Evolutionary conservation across 2,329 filamentous ascomycete species (phyloP).

Genomic region (Endoconidiophora laricicola): DNA sequence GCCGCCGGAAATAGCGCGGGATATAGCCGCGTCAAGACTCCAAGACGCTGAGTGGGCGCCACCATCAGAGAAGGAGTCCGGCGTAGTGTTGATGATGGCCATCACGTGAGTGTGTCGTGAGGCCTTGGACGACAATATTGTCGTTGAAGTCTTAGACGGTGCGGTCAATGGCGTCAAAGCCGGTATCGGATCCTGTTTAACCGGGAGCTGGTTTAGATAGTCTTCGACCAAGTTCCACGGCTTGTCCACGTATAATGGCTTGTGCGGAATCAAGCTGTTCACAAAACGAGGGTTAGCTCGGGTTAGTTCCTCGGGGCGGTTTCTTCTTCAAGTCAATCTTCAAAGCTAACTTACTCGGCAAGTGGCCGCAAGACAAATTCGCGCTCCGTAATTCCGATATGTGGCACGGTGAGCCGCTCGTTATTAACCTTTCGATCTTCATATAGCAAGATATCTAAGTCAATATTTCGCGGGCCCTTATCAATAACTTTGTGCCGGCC

Average conservation of each 20-base stretch:
- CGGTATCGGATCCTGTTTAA: conserved; percentile 32
- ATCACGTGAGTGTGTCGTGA: conserved; percentile 61
- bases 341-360: conserved; percentile 42
- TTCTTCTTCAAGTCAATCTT: background rate
- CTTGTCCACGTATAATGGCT: conserved; percentile 32
- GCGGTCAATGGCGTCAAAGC: conserved; percentile 39
- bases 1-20: conserved; percentile 46
- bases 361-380: conserved; percentile 88
- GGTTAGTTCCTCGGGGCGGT: background rate
- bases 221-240: conserved; percentile 46
- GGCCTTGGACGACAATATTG: conserved; percentile 41
- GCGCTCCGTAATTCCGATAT: conserved; percentile 69
- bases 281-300: background rate
- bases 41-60: conserved; percentile 46
- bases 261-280: conserved; percentile 36
- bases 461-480: conserved; percentile 88
- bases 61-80: conserved; percentile 93
- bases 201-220: conserved; percentile 41
- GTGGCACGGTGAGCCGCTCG: conserved; percentile 67
- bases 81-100: conserved; percentile 88
- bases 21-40: conserved; percentile 46
- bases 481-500: conserved; percentile 74
- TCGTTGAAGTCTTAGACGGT: conserved; percentile 21
- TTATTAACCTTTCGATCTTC: conserved; percentile 47
- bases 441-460: conserved; percentile 83